Evolutionary conservation across 2,329 filamentous ascomycete species (phyloP), one percentile per base, ranked within the genome.

Genomic region (Botryotinia calthae): DNA sequence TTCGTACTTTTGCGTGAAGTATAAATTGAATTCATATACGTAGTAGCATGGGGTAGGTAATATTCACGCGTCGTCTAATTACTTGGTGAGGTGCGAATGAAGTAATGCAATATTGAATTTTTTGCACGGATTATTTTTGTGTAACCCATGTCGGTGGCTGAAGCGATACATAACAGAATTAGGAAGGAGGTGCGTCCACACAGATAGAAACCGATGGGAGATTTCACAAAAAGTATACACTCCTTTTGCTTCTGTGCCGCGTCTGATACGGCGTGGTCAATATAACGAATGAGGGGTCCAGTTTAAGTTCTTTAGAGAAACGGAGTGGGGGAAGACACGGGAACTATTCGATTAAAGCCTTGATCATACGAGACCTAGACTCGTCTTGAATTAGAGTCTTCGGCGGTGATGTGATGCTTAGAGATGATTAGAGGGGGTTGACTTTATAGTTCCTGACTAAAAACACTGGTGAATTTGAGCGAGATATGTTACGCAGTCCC

Each of bases 61-160:
- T 42, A 6, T 6, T 9, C 9, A 31, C 48, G 65, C 31, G 65
- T 56, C 40, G 20, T 25, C 14, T 1, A 25, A 56, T 68, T n/a
- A 68, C 48, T 56, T 16, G n/a, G 31, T 58, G n/a, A 48, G 64
- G 65, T 56, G 65, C 44, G 51, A 9, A 71, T 10, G 18, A 31
- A 68, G 34, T 20, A 68, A 68, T 68, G 37, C 6, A 16, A 56
- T 65, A 37, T 65, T 65, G 59, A 16, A 40, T n/a, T 31, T 51
- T 6, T 48, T 22, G 20, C 59, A 51, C 34, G 42, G 42, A 31
- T 46, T 51, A 34, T 71, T 61, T 65, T 65, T 66, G 70, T 71
- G 70, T 71, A 37, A 71, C 70, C 37, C 61, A 71, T 66, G 70
- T 34, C 25, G 70, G 70, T 71, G 70, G 70, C 70, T 66, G 70